These are phyloP conservation scores for Paspalum notatum DNA, from an alignment of 176 grass and related monocot species.

Conservation along the genomic window DNA sequence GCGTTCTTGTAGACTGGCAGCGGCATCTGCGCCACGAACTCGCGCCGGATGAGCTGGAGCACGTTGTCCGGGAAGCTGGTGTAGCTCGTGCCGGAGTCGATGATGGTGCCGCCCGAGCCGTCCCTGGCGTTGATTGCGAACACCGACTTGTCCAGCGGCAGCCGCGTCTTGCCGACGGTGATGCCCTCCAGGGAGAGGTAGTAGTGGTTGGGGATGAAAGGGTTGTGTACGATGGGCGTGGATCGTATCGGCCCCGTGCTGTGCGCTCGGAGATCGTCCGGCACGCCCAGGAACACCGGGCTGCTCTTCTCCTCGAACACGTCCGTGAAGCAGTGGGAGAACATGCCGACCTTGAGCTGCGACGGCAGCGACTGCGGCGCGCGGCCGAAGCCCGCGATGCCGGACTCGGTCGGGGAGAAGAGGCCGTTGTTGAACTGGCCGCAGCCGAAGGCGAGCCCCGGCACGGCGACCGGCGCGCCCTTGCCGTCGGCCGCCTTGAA, in stretches of 20 bases:
- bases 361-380: slow-evolving; percentile 61
- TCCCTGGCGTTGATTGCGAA: slow-evolving; percentile 39
- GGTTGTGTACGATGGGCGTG: slow-evolving; percentile 38
- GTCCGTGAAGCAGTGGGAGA: slow-evolving; percentile 70
- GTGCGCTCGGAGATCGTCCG: slow-evolving; percentile 23
- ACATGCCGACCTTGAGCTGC: slow-evolving; percentile 59
- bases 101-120: slow-evolving; percentile 51
- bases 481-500: slow-evolving; percentile 22
- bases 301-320: slow-evolving; percentile 37
- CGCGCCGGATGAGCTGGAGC: slow-evolving; percentile 29
- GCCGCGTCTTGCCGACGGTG: slow-evolving; percentile 47
- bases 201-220: slow-evolving; percentile 8
- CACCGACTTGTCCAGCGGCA: slow-evolving; percentile 44
- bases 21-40: slow-evolving; percentile 48
- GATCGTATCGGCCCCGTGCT: slow-evolving; percentile 35
- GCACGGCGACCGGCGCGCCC: background rate
- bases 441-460: slow-evolving; percentile 56
- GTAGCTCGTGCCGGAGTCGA: slow-evolving; percentile 58
- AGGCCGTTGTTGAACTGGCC: slow-evolving; percentile 32
- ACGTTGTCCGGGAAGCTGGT: slow-evolving; percentile 43
- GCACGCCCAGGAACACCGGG: slow-evolving; percentile 54
- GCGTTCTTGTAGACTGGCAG: slow-evolving; percentile 36
- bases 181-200: slow-evolving; percentile 51
- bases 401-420: slow-evolving; percentile 36
- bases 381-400: slow-evolving; percentile 66